Conservation (phyloP, 1,139 yeast genomes). For the Hyphopichia buzzinii region DNA sequence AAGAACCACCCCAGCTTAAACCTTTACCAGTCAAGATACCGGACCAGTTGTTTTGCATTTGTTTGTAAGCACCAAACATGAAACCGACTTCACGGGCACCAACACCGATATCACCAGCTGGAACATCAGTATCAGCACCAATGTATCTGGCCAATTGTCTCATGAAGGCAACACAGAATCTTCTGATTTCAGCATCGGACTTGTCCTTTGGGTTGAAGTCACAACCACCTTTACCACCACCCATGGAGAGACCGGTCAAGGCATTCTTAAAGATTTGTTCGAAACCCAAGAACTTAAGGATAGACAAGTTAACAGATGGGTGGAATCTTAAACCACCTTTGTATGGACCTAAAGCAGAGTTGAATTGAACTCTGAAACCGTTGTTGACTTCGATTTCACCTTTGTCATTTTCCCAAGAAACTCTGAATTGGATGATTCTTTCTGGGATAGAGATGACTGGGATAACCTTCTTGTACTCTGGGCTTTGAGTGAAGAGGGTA, state of each 20-base stretch:
- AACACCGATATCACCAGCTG: constrained; percentile 93
- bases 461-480: constrained; percentile 84
- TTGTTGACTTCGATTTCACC: constrained; percentile 91
- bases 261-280: constrained; percentile 99
- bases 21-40: constrained; percentile 99
- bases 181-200: constrained; percentile 89
- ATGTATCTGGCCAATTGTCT: constrained; percentile 93
- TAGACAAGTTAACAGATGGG: constrained; percentile 92
- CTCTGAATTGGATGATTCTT: constrained; percentile 95
- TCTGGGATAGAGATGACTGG: constrained; percentile 94
- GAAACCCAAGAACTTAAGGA: constrained; percentile 93
- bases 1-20: constrained; percentile 97
- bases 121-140: constrained; percentile 96
- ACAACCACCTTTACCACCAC: constrained; percentile 99
- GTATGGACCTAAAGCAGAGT: constrained; percentile 98
- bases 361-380: constrained; percentile 98
- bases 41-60: constrained; percentile 87
- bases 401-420: constrained; percentile 94
- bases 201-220: constrained; percentile 97
- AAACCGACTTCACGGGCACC: constrained; percentile 92
- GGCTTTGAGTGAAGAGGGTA: constrained; percentile 82
- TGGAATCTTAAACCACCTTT: constrained; percentile 99
- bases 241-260: constrained; percentile 94
- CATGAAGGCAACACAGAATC: constrained; percentile 96
- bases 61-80: constrained; percentile 96